These are phyloP conservation scores for Ceratobasidium sp. DNA, from an alignment of 1,284 basidiomycete genomes.

Conservation along the genomic window DNA sequence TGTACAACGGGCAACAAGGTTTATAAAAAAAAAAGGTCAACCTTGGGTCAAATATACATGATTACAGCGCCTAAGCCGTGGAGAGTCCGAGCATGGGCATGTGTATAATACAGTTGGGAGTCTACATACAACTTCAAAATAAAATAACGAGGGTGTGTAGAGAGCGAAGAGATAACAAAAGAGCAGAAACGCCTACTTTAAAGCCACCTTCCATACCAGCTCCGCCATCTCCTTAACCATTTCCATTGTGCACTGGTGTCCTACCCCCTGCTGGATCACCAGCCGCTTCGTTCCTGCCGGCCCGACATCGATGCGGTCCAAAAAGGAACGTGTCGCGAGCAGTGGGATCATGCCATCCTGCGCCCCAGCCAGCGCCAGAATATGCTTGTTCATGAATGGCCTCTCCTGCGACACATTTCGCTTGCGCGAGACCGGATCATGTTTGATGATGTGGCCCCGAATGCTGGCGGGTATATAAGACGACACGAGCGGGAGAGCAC, in stretches of 20 bases:
- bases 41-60: not conserved
- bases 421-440: slow-evolving; percentile 23
- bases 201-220: slow-evolving; percentile 24
- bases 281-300: slow-evolving; percentile 28
- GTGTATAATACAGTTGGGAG: slow-evolving; percentile 7
- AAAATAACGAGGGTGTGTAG: not conserved
- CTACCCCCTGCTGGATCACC: slow-evolving; percentile 34
- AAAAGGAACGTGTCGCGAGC: slow-evolving; percentile 15
- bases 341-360: slow-evolving; percentile 26
- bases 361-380: slow-evolving; percentile 31
- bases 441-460: slow-evolving; percentile 20
- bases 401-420: slow-evolving; percentile 4
- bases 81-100: not conserved
- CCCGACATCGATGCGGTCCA: slow-evolving; percentile 38
- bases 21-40: no score
- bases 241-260: slow-evolving; percentile 36
- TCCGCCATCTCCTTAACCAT: slow-evolving; percentile 37
- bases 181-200: not conserved
- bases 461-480: slow-evolving; percentile 20
- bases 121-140: not conserved
- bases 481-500: slow-evolving; percentile 10
- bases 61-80: not conserved
- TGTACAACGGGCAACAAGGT: no score
- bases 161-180: not conserved
- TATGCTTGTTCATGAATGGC: slow-evolving; percentile 26